Base-by-base conservation (phyloP, 169 alveolate species). In the Cryptosporidium sp. region DNA sequence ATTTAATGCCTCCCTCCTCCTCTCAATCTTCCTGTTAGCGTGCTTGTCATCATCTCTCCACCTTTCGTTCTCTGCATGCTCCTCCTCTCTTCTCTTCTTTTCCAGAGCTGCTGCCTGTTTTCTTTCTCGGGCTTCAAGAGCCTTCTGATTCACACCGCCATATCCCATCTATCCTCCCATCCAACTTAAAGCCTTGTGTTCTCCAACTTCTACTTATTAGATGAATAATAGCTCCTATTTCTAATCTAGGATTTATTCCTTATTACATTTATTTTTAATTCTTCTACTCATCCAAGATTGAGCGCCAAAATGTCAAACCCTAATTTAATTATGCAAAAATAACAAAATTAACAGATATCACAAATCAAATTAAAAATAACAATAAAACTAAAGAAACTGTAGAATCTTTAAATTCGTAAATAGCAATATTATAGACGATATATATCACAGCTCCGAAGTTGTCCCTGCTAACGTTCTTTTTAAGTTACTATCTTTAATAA, bases 81-180 rank as follows among this genome's bases (percentile, higher is more conserved):
- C 89, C 26, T 80, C 69, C 35, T 80, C 89, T 9, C 31, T 80
- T 29, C 73, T 37, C 48, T 80, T 80, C 65, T 80, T 80, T 62
- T 80, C 89, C 41, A 62, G 48, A 61, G 75, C 89, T n/a, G 75
- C 75, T 80, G 89, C 89, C 37, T 29, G 59, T 33, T 80, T 80
- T 31, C 89, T 80, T 48, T 80, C 89, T 31, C 89, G 71, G n/a
- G 89, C 89, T 43, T 80, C 89, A 41, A 80, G 16, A 33, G 89
- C 89, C 75, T 65, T 80, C 35, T 80, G 89, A 43, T 80, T 80
- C 74, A 62, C 37, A 14, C 89, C 75, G 26, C 89, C 80, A 80
- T 80, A 80, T 10, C 89, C 89, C 89, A 80, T 80, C 29, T 55
- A 55, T 55, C 5, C 31, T 55, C 67, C 21, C 67, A 26, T 23